Percentiles rank a stretch among this genome's conserved stretches.
Conservation (phyloP, 371 early-diverging fungal genomes). For the Apophysomyces elegans region DNA sequence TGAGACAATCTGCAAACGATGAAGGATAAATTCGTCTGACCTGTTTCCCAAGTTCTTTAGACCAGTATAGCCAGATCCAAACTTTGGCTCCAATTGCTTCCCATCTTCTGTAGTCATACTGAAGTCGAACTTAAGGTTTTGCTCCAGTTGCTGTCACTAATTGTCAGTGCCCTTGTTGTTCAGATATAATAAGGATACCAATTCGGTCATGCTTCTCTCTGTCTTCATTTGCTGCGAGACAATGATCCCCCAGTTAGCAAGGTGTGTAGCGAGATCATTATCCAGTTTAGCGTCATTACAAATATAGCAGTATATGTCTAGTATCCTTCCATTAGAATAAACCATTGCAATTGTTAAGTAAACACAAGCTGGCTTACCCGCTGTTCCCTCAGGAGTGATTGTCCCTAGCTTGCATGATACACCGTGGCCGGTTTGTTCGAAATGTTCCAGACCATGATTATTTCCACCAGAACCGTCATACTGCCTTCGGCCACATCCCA, state of each 20-base stretch:
- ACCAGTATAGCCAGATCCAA: conserved; percentile 93
- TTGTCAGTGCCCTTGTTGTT: neutral
- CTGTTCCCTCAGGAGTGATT: conserved; percentile 96
- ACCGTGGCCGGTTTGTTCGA: conserved; percentile 80
- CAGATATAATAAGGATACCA: conserved; percentile 53
- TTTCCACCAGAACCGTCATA: conserved; percentile 99
- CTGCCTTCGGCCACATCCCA: conserved; percentile 89
- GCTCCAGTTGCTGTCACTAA: conserved; percentile 79
- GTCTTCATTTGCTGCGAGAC: conserved; percentile 86
- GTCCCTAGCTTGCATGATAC: conserved; percentile 94
- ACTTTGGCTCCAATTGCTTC: conserved; percentile 77
- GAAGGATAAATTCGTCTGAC: conserved; percentile 31
- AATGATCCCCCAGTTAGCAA: conserved; percentile 89
- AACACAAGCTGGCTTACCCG: conserved; percentile 51
- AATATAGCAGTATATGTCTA: conserved; percentile 92
- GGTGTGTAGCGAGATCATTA: conserved; percentile 76
- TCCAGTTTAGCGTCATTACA: conserved; percentile 89
- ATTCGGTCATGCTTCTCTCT: conserved; percentile 90
- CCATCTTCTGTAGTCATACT: conserved; percentile 98
- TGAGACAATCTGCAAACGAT: neutral
- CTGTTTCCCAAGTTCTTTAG: conserved; percentile 94
- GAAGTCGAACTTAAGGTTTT: conserved; percentile 95
- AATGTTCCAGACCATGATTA: conserved; percentile 95
- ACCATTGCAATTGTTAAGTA: neutral
- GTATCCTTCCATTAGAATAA: neutral